Evolutionary conservation across 139 green algal genomes (phyloP), one percentile per base, ranked within the genome.

Genomic region (Chlorella sp.): DNA sequence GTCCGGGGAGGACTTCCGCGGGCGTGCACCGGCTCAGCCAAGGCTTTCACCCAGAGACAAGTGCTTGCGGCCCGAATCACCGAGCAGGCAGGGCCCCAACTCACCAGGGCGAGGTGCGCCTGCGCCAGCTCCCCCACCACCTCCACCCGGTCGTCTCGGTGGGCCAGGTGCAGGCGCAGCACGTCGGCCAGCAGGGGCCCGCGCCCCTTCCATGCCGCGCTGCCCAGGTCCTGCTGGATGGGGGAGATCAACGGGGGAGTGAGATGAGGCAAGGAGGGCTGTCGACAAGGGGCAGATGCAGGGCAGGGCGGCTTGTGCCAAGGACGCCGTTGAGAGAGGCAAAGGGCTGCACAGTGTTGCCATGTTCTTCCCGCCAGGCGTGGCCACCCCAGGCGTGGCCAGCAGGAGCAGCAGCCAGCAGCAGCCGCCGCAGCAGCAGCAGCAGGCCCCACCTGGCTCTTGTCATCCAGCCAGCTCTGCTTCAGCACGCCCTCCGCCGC

Each of bases 121-220:
- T 68, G 9, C 62, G 73, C 15, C 51, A 81, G 17, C 1, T 28
- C 32, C 30, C 16, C 36, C n/a, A 82, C 30, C 12, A 6, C 23
- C 9, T 67, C 26, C 1, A 44, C 32, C 17, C 12, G 30, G 13
- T 11, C 41, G 18, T 81, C 16, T 3, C 30, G 4, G 67, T 81
- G n/a, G n/a, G 36, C 38, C 39, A 88, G 41, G 69, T 60, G 60
- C 51, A 88, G 36, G 75, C 75, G 75, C 64, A 88, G 55, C 41
- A 82, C 44, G 7, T 85, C 84, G 12, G 57, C 64, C n/a, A 88
- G 84, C 28, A 67, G 18, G 7, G 74, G 34, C 55, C 51, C 67
- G 28, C 83, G 73, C 26, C 83, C 83, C 68, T 87, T 87, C 83
- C 83, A 87, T 3, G 44, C 83, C 17, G 41, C 38, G 60, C 41